Conservation (phyloP, 2,329 filamentous ascomycete species). For the Fusarium miscanthi region DNA sequence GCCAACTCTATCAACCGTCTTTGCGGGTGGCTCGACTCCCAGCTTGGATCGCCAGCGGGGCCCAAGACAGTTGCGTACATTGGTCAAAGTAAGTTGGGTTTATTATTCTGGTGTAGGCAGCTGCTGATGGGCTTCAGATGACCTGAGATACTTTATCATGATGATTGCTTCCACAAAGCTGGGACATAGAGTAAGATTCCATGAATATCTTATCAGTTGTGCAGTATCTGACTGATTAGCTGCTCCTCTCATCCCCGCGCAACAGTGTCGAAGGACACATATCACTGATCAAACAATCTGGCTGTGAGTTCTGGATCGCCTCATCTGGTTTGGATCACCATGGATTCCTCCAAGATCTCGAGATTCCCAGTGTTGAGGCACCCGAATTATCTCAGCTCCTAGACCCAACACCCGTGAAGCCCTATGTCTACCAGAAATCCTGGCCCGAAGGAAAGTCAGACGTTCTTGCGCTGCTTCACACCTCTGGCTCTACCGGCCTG, state of each 20-base stretch:
- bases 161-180: not conserved
- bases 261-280: not conserved
- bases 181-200: not conserved
- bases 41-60: not conserved
- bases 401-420: not conserved
- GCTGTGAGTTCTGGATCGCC: not conserved
- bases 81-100: not conserved
- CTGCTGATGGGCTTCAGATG: not conserved
- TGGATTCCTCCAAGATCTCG: not conserved
- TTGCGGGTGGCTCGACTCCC: not conserved
- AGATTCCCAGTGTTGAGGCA: not conserved
- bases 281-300: not conserved
- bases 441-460: not conserved
- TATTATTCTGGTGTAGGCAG: fast-evolving
- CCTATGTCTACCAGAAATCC: not conserved
- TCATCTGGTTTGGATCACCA: not conserved
- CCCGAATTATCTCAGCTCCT: not conserved
- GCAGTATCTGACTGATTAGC: not conserved
- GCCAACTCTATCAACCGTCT: not conserved
- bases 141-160: not conserved
- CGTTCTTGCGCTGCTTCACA: not conserved
- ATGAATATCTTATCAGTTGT: not conserved
- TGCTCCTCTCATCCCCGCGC: not conserved
- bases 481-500: not conserved
- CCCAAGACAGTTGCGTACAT: not conserved